These are phyloP conservation scores for Phialophora tarda DNA, from an alignment of 2,329 filamentous ascomycete species.

Conservation along the genomic window DNA sequence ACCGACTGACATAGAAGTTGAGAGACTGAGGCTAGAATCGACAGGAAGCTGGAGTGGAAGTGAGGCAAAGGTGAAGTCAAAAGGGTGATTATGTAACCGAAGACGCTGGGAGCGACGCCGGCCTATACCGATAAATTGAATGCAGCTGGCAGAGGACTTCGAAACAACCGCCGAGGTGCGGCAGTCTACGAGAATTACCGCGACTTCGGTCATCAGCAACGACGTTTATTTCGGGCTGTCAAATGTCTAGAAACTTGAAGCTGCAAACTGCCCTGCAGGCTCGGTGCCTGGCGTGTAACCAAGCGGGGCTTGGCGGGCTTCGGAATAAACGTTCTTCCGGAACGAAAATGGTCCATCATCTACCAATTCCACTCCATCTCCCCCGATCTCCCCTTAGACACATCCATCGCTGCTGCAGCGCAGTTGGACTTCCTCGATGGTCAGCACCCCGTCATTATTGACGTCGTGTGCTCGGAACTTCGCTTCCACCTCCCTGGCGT, in stretches of 20 bases:
- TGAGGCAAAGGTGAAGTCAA: neutral
- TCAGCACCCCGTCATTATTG: conserved; percentile 9
- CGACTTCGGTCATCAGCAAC: neutral
- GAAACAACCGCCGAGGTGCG: neutral
- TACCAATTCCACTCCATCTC: neutral
- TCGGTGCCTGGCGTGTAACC: neutral
- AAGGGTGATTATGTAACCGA: neutral
- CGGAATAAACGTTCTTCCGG: neutral
- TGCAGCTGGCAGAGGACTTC: neutral
- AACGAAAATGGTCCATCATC: neutral
- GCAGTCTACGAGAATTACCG: neutral
- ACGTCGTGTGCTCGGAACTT: conserved; percentile 18
- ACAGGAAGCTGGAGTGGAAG: neutral
- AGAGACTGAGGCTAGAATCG: conserved; percentile 4
- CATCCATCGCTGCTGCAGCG: conserved; percentile 14
- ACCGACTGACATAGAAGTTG: neutral
- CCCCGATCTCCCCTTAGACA: neutral
- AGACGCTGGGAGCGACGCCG: neutral
- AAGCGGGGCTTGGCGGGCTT: neutral
- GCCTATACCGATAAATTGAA: neutral
- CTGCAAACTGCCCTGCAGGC: neutral
- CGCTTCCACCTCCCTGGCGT: conserved; percentile 8
- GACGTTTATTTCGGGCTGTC: neutral
- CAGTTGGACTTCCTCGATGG: conserved; percentile 12
- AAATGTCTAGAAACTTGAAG: neutral